phyloP scores from a whole-genome alignment of 805 yeast species.

The Naumovozyma dairenensis region DNA sequence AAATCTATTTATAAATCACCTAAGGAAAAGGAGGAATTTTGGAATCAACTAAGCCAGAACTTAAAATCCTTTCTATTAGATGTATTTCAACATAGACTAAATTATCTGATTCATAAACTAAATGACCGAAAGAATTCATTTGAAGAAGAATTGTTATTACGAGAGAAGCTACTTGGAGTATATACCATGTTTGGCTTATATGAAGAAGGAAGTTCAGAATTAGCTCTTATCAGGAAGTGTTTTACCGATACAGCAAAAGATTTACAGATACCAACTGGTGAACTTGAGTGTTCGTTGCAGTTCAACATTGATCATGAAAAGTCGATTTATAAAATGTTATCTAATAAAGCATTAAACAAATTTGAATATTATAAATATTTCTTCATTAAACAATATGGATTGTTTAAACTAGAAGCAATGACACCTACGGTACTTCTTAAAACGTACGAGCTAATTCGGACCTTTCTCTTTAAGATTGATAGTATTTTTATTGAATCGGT shows the following conservation, averaged over 20 bases:
- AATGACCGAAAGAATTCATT: constrained; percentile 2
- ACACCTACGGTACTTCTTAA: constrained; percentile 6
- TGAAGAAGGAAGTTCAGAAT: constrained; percentile 20
- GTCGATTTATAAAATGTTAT: constrained; percentile 9
- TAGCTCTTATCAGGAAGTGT: constrained; percentile 10
- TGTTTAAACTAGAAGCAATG: constrained; percentile 9
- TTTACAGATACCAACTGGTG: constrained; percentile 10
- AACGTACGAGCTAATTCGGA: constrained; percentile 9
- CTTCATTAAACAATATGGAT: constrained; percentile 15
- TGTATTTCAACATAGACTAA: constrained; percentile 21
- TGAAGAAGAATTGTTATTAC: constrained; percentile 9
- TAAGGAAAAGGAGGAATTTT: constrained; percentile 22
- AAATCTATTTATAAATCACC: constrained; percentile 28
- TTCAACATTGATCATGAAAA: constrained; percentile 3
- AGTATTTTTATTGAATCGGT: constrained; percentile 7
- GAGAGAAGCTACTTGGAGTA: constrained; percentile 21
- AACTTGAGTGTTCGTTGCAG: constrained; percentile 16
- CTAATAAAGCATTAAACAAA: constrained; percentile 11
- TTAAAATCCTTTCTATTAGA: constrained; percentile 17
- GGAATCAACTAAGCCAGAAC: constrained; percentile 20
- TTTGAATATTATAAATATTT: constrained; percentile 17
- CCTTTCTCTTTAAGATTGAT: constrained; percentile 11
- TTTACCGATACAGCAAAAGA: constrained; percentile 4
- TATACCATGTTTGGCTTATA: constrained; percentile 20
- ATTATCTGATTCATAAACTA: constrained; percentile 7